Percentiles rank a stretch among this genome's conserved stretches.
Evolutionary conservation across 345 rosid genomes (phyloP).

Genomic region (Corchorus capsularis): DNA sequence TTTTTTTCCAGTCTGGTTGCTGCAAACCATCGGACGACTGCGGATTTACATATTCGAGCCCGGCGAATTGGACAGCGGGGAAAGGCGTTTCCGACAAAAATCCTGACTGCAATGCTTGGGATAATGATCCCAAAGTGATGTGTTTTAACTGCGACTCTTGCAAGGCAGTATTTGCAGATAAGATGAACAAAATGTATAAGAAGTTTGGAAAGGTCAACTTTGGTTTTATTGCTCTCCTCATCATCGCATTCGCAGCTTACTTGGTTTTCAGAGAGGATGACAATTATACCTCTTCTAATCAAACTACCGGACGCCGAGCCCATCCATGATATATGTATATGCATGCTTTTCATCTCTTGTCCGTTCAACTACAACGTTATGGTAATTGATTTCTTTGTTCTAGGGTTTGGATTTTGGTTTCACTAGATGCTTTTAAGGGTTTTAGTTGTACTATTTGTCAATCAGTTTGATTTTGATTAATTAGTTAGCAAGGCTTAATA

Average conservation of each 20-base stretch:
- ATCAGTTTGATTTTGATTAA: too few species aligned
- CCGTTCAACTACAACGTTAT: too few species aligned
- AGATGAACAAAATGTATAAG: slow-evolving; percentile 64
- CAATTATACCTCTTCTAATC: too few species aligned
- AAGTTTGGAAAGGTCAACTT: slow-evolving; percentile 54
- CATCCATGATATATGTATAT: too few species aligned
- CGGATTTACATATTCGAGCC: slow-evolving; percentile 50
- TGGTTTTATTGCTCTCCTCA: slow-evolving; percentile 57
- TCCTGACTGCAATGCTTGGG: slow-evolving; percentile 62
- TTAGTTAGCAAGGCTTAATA: too few species aligned
- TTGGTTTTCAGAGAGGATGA: slow-evolving; percentile 37
- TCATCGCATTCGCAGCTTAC: slow-evolving; percentile 39
- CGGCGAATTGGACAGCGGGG: slow-evolving; percentile 55
- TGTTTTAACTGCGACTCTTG: slow-evolving; percentile 83
- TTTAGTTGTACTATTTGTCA: too few species aligned
- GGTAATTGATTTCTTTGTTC: too few species aligned
- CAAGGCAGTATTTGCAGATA: slow-evolving; percentile 84
- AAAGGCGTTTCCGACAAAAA: slow-evolving; percentile 10
- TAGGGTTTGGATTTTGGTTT: too few species aligned
- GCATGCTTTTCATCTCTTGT: too few species aligned
- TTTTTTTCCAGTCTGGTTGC: slow-evolving; percentile 67
- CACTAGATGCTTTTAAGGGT: too few species aligned
- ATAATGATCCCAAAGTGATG: slow-evolving; percentile 31
- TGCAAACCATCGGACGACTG: slow-evolving; percentile 86
- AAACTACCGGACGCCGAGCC: too few species aligned